phyloP scores from a whole-genome alignment of 345 rosid species.

The Acer negundo region DNA sequence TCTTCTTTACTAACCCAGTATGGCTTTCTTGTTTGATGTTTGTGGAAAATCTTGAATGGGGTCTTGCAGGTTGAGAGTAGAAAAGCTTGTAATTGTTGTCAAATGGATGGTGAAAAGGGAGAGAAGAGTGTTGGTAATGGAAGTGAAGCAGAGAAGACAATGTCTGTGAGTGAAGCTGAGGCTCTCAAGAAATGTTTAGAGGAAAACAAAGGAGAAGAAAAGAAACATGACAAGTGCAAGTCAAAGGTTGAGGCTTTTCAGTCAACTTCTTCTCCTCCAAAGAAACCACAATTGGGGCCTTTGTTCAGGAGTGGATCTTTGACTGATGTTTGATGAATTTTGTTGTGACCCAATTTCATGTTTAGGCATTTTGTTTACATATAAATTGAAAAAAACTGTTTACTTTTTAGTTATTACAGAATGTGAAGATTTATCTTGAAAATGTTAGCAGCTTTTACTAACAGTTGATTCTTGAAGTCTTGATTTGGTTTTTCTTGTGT shows the following conservation, averaged over 20 bases:
- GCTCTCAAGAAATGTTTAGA: conserved; percentile 41
- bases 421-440: neutral
- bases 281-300: conserved; percentile 20
- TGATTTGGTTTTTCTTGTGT: neutral
- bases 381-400: too few relatives aligned
- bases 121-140: conserved; percentile 12
- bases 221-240: conserved; percentile 34
- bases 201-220: conserved; percentile 36
- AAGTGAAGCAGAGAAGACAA: conserved; percentile 16
- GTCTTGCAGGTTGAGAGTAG: neutral
- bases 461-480: neutral
- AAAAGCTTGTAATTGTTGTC: neutral
- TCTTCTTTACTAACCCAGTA: too few relatives aligned
- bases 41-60: neutral
- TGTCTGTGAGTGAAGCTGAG: conserved; percentile 23
- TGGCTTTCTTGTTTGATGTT: neutral
- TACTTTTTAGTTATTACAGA: too few relatives aligned
- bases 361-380: neutral
- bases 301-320: conserved; percentile 34
- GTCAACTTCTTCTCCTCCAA: conserved; percentile 23
- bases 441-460: neutral
- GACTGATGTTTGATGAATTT: conserved; percentile 33
- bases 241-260: conserved; percentile 35
- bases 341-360: conserved; percentile 15
- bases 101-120: conserved; percentile 29